Percentiles rank a stretch among this genome's conserved stretches.
phyloP scores from a whole-genome alignment of 768 basidiomycete genomes.

The Amanita jacksonii region DNA sequence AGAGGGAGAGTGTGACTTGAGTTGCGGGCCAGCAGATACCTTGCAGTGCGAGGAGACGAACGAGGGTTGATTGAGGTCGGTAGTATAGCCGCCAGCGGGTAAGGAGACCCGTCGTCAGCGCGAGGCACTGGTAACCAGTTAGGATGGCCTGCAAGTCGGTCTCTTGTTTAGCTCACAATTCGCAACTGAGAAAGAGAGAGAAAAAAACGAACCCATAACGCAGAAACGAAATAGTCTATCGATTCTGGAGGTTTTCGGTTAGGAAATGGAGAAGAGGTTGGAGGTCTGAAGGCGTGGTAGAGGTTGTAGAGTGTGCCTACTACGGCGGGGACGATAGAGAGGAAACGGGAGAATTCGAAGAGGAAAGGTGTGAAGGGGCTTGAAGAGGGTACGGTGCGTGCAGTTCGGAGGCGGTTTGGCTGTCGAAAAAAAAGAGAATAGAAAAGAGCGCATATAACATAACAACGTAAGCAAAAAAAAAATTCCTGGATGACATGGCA shows the following conservation, averaged over 20 bases:
- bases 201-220: constrained; percentile 52
- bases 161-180: too few species aligned
- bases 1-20: constrained; percentile 67
- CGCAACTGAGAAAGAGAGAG: too few species aligned
- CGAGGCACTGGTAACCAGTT: constrained; percentile 85
- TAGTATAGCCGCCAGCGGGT: constrained; percentile 91
- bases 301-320: constrained; percentile 57
- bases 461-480: too few species aligned
- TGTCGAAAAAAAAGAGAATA: constrained; percentile 15
- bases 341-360: constrained; percentile 60
- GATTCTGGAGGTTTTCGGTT: constrained; percentile 35
- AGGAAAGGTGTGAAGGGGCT: constrained; percentile 48
- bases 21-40: constrained; percentile 82
- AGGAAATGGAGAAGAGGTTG: constrained; percentile 34
- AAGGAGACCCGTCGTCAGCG: constrained; percentile 80
- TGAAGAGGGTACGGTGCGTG: constrained; percentile 47
- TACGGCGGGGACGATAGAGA: constrained; percentile 65
- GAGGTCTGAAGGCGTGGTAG: constrained; percentile 42
- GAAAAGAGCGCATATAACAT: constrained; percentile 2
- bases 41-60: constrained; percentile 86
- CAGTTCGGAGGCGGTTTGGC: constrained; percentile 61
- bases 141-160: constrained; percentile 48
- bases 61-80: constrained; percentile 76
- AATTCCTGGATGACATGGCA: too few species aligned
- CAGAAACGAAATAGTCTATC: constrained; percentile 57